Evolutionary conservation across 2,329 filamentous ascomycete genomes (phyloP).

Genomic region (Cercospora sesami): DNA sequence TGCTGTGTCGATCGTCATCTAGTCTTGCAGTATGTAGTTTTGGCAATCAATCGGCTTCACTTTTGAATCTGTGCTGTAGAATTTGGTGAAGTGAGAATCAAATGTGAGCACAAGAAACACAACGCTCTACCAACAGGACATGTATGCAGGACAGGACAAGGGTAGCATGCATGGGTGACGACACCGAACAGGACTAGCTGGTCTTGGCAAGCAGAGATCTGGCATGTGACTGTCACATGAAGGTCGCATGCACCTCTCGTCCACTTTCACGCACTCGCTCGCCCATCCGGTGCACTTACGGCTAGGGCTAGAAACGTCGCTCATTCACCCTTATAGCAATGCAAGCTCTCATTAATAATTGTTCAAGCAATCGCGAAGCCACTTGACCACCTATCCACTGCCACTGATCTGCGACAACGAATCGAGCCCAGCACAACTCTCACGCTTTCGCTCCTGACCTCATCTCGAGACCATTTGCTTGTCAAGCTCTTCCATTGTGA

Average conservation of each 20-base stretch:
- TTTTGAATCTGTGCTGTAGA: background rate
- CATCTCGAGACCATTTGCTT: background rate
- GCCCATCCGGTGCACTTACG: background rate
- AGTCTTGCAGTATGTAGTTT: background rate
- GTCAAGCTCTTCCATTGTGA: background rate
- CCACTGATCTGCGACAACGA: background rate
- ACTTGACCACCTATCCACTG: background rate
- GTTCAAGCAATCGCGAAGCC: background rate
- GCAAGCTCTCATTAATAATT: background rate
- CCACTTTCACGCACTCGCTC: background rate
- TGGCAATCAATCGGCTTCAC: background rate
- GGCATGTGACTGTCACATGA: background rate
- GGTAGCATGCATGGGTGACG: background rate
- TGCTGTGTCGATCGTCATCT: constrained; percentile 24
- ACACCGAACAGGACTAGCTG: background rate
- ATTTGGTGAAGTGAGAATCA: background rate
- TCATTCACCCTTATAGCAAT: background rate
- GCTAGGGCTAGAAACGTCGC: background rate
- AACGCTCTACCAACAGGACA: background rate
- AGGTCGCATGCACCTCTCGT: background rate
- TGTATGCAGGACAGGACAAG: background rate
- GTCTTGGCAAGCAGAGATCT: background rate
- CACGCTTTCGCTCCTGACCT: background rate
- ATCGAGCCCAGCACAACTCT: background rate
- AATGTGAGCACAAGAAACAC: background rate